These are phyloP conservation scores for Perkinsela sp. DNA, from an alignment of 208 protist genomes.

Conservation along the genomic window DNA sequence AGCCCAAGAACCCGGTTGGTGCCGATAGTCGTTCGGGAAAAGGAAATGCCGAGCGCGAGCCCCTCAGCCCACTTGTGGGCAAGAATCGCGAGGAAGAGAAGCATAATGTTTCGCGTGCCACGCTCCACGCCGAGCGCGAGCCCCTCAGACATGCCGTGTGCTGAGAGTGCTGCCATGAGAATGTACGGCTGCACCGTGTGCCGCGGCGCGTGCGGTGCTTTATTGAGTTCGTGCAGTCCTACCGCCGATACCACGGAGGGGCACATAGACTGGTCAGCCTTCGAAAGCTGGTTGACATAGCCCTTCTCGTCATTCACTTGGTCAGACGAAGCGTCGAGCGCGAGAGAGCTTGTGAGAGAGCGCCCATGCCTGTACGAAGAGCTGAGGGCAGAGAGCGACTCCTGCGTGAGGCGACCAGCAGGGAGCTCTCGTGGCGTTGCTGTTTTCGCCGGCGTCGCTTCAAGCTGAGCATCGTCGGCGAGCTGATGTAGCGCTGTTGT, in stretches of 20 bases:
- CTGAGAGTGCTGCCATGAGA: slow-evolving; percentile 7
- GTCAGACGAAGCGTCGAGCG: neutral
- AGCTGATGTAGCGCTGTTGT: neutral
- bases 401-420: neutral
- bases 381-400: neutral
- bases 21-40: neutral
- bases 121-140: slow-evolving; percentile 7
- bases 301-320: neutral
- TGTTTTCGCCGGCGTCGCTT: neutral
- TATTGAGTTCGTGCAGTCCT: neutral
- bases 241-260: neutral
- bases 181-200: slow-evolving; percentile 5
- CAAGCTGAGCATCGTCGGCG: neutral
- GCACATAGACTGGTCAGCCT: too few relatives aligned
- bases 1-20: neutral
- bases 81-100: slow-evolving; percentile 7
- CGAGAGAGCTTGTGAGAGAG: neutral
- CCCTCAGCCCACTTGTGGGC: slow-evolving; percentile 8
- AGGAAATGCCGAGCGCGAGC: slow-evolving; percentile 6
- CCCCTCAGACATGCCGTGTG: slow-evolving; percentile 4
- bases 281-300: neutral
- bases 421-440: too few relatives aligned
- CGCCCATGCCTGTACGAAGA: neutral
- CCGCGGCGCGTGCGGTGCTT: neutral
- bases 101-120: slow-evolving; percentile 3